phyloP scores from a whole-genome alignment of 306 rosid species.

The Lithocarpus polystachyus region DNA sequence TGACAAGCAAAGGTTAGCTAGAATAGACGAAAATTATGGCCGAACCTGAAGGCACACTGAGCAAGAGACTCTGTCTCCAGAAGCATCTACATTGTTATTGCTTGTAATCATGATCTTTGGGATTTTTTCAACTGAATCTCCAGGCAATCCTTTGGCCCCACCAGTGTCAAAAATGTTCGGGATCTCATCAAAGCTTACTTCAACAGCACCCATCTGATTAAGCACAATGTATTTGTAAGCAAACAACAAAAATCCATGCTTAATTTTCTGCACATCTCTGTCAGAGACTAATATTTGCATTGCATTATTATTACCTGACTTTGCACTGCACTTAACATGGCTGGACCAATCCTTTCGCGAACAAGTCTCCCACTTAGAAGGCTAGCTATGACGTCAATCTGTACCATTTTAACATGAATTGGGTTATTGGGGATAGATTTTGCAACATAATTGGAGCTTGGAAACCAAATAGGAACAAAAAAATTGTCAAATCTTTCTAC shows the following conservation, averaged over 20 bases:
- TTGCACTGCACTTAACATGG: conserved; percentile 98
- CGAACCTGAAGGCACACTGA: conserved; percentile 96
- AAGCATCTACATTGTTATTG: conserved; percentile 67
- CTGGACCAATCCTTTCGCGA: conserved; percentile 97
- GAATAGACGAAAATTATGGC: background rate
- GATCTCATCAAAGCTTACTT: conserved; percentile 77
- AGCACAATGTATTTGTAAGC: conserved; percentile 21
- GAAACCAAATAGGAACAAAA: background rate
- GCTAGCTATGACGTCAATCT: conserved; percentile 98
- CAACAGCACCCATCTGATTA: conserved; percentile 92
- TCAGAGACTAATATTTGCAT: background rate
- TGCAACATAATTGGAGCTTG: conserved; percentile 1
- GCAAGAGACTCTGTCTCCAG: conserved; percentile 79
- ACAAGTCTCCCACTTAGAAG: conserved; percentile 93
- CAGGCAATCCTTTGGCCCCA: conserved; percentile 79
- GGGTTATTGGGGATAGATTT: background rate
- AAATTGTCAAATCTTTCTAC: background rate
- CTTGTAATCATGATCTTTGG: conserved; percentile 72
- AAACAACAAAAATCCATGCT: conserved; percentile 16
- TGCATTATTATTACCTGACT: conserved; percentile 71
- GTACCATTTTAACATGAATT: conserved; percentile 22
- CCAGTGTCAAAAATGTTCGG: conserved; percentile 86
- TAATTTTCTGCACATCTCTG: background rate
- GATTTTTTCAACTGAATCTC: conserved; percentile 78
- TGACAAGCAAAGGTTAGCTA: background rate